Conservation (phyloP, 805 yeast genomes). For the Metschnikowia lunata region DNA sequence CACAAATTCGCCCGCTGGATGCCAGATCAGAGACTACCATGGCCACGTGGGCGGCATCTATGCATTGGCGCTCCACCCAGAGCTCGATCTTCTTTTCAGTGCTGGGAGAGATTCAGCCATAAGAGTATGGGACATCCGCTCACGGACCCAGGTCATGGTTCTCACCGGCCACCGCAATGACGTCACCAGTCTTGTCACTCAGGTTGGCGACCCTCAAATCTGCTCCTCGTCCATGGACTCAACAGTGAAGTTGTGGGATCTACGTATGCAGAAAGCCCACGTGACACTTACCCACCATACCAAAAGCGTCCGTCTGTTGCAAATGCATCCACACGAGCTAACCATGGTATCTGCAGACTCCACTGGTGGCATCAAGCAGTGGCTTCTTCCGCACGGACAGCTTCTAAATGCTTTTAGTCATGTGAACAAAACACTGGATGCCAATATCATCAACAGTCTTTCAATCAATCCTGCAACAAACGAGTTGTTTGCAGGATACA, state of each 20-base stretch:
- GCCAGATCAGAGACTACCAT: slow-evolving; percentile 74
- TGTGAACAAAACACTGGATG: slow-evolving; percentile 25
- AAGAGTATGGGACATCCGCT: slow-evolving; percentile 90
- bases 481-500: slow-evolving; percentile 76
- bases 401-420: slow-evolving; percentile 55
- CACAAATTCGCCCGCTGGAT: slow-evolving; percentile 53
- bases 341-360: slow-evolving; percentile 80
- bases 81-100: slow-evolving; percentile 73
- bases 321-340: slow-evolving; percentile 61
- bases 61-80: slow-evolving; percentile 81
- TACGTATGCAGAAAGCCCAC: slow-evolving; percentile 69
- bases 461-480: slow-evolving; percentile 56
- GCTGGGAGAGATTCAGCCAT: slow-evolving; percentile 88
- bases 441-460: slow-evolving; percentile 61
- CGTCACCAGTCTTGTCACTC: slow-evolving; percentile 63
- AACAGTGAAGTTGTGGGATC: slow-evolving; percentile 86
- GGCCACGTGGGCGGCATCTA: slow-evolving; percentile 93
- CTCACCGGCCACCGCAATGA: slow-evolving; percentile 79
- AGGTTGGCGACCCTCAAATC: slow-evolving; percentile 79
- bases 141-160: slow-evolving; percentile 68
- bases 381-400: slow-evolving; percentile 76
- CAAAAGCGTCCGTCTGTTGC: slow-evolving; percentile 72
- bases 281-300: slow-evolving; percentile 80
- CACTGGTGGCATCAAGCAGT: slow-evolving; percentile 69
- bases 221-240: slow-evolving; percentile 80